These are phyloP conservation scores for Calonectria multiphialidica DNA, from an alignment of 2,329 filamentous ascomycete species.

Conservation along the genomic window DNA sequence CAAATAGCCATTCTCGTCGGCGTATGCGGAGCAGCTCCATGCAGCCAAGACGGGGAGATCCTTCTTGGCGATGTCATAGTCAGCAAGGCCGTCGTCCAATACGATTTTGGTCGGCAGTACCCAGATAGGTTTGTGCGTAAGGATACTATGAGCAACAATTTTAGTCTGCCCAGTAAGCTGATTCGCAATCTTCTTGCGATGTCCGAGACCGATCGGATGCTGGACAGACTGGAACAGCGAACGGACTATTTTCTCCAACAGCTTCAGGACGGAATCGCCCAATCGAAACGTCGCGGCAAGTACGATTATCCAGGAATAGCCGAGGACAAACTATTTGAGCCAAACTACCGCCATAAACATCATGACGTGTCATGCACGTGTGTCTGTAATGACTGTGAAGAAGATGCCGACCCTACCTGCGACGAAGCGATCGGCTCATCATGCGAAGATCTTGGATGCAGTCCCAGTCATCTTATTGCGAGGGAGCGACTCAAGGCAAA, in stretches of 20 bases:
- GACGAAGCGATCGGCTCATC: constrained; percentile 11
- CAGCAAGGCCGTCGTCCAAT: constrained; percentile 44
- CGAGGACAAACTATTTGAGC: neutral
- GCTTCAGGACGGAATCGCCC: neutral
- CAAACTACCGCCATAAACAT: neutral
- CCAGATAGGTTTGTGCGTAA: constrained; percentile 42
- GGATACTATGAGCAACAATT: constrained; percentile 38
- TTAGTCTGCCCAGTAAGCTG: constrained; percentile 37
- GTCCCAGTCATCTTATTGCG: constrained; percentile 37
- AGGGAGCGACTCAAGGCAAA: neutral
- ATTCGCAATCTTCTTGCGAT: constrained; percentile 43
- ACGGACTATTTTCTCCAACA: neutral
- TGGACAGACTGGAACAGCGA: neutral
- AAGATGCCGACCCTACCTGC: constrained; percentile 19
- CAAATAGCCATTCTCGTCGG: constrained; percentile 52
- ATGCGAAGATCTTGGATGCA: constrained; percentile 30
- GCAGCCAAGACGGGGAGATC: constrained; percentile 28
- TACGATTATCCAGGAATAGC: neutral
- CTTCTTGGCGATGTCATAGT: constrained; percentile 49
- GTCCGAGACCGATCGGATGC: constrained; percentile 32
- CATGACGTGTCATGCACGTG: neutral
- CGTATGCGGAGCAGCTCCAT: constrained; percentile 53
- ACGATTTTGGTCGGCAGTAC: constrained; percentile 45
- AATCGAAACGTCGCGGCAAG: constrained; percentile 19
- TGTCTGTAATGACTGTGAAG: constrained; percentile 18